Evolutionary conservation across 2,329 filamentous ascomycete species (phyloP).

Genomic region (Beauveria rudraprayagi): DNA sequence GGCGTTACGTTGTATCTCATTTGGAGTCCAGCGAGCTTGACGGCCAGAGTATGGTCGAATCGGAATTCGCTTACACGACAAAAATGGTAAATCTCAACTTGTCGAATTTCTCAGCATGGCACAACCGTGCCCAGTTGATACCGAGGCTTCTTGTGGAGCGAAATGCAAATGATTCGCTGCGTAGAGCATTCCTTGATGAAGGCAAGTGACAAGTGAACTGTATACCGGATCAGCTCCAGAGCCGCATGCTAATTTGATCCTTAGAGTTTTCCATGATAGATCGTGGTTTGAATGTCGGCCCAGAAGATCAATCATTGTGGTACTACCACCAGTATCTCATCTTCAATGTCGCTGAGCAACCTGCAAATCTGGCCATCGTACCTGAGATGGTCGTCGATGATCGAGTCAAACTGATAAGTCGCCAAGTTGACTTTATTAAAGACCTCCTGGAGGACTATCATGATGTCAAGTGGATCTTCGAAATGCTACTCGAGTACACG

Average conservation of each 20-base stretch:
- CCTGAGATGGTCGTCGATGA: slow-evolving; percentile 54
- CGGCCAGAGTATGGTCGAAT: slow-evolving; percentile 59
- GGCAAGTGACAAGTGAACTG: slow-evolving; percentile 41
- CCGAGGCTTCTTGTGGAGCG: slow-evolving; percentile 66
- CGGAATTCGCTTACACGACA: slow-evolving; percentile 84
- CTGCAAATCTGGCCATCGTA: slow-evolving; percentile 49
- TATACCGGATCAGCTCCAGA: background rate
- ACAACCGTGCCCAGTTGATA: slow-evolving; percentile 79
- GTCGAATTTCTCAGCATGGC: slow-evolving; percentile 97
- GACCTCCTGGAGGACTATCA: slow-evolving; percentile 53
- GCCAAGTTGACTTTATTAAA: slow-evolving; percentile 67
- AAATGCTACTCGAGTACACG: slow-evolving; percentile 71
- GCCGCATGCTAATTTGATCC: background rate
- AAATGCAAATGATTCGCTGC: slow-evolving; percentile 50
- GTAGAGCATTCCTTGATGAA: slow-evolving; percentile 63
- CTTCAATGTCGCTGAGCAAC: slow-evolving; percentile 51
- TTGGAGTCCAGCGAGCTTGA: slow-evolving; percentile 54
- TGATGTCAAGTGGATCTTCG: slow-evolving; percentile 75
- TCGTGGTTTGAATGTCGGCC: slow-evolving; percentile 75
- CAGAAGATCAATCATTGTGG: slow-evolving; percentile 93
- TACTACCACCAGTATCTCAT: slow-evolving; percentile 92
- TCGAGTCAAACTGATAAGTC: slow-evolving; percentile 55
- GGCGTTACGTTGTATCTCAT: slow-evolving; percentile 67
- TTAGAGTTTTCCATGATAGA: slow-evolving; percentile 68
- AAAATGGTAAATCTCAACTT: slow-evolving; percentile 79